Evolutionary conservation across 352 stramenopile genomes (phyloP).

Genomic region (Phytopythium chamaehyphon): DNA sequence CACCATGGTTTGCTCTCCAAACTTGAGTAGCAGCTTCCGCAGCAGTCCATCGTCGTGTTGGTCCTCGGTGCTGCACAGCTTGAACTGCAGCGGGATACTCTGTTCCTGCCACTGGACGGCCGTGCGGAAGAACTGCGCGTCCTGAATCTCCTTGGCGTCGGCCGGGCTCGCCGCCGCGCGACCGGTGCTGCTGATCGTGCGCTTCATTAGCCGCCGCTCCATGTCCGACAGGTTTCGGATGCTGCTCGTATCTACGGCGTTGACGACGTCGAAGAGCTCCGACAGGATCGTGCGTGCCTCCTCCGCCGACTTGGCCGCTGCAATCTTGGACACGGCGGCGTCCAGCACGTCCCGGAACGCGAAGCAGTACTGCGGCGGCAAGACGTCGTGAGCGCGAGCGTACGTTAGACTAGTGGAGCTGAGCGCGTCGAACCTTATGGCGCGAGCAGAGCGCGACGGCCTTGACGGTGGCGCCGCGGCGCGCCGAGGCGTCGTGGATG

Average conservation of each 20-base stretch:
- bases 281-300: constrained; percentile 45
- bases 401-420: not conserved
- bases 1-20: constrained; percentile 83
- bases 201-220: constrained; percentile 71
- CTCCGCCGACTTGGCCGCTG: constrained; percentile 32
- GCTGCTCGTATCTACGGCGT: constrained; percentile 59
- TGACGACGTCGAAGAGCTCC: constrained; percentile 68
- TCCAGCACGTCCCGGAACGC: constrained; percentile 73
- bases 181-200: constrained; percentile 53
- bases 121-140: constrained; percentile 57
- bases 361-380: constrained; percentile 47
- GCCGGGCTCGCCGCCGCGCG: constrained; percentile 22
- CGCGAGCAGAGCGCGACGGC: constrained; percentile 78
- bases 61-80: constrained; percentile 79
- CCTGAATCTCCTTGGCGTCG: constrained; percentile 45
- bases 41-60: constrained; percentile 80
- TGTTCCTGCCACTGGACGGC: constrained; percentile 55
- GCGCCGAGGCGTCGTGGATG: constrained; percentile 64
- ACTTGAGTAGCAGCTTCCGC: constrained; percentile 63
- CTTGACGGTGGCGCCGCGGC: constrained; percentile 76
- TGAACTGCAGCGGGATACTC: constrained; percentile 68
- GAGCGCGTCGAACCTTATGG: constrained; percentile 45
- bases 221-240: constrained; percentile 67
- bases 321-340: constrained; percentile 67
- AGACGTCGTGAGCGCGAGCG: constrained; percentile 3